phyloP scores from a whole-genome alignment of 257 asterid genomes.

The Mitragyna speciosa region DNA sequence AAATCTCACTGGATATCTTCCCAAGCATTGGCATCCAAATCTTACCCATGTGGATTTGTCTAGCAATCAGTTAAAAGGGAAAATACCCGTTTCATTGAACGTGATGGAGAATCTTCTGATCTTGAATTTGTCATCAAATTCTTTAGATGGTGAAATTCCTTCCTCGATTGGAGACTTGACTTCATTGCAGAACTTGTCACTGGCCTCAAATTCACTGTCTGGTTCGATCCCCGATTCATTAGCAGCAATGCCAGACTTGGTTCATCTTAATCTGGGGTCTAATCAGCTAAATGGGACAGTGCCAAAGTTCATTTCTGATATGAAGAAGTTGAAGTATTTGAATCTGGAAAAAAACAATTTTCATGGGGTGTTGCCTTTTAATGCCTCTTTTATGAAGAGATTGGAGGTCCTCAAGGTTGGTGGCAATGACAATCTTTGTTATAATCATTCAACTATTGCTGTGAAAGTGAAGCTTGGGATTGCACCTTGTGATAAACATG shows the following conservation, averaged over 20 bases:
- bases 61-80: conserved; percentile 56
- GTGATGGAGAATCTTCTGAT: conserved; percentile 54
- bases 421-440: conserved; percentile 74
- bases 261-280: conserved; percentile 77
- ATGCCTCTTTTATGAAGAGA: conserved; percentile 58
- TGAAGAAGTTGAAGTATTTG: conserved; percentile 69
- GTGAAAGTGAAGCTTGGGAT: conserved; percentile 84
- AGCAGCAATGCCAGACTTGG: conserved; percentile 55
- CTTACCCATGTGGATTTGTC: conserved; percentile 74
- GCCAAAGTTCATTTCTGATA: conserved; percentile 58
- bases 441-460: conserved; percentile 57
- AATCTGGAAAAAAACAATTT: conserved; percentile 73
- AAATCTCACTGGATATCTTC: conserved; percentile 67
- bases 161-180: conserved; percentile 65
- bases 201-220: conserved; percentile 58
- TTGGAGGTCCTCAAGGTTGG: conserved; percentile 66
- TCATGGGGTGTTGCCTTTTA: conserved; percentile 83
- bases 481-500: conserved; percentile 79
- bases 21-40: conserved; percentile 66
- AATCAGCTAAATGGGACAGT: conserved; percentile 82
- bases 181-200: conserved; percentile 55
- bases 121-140: conserved; percentile 72
- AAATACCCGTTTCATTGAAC: conserved; percentile 59
- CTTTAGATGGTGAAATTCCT: conserved; percentile 68
- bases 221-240: conserved; percentile 74